phyloP scores from a whole-genome alignment of 805 yeast species.

The Yarrowia yakushimensis region DNA sequence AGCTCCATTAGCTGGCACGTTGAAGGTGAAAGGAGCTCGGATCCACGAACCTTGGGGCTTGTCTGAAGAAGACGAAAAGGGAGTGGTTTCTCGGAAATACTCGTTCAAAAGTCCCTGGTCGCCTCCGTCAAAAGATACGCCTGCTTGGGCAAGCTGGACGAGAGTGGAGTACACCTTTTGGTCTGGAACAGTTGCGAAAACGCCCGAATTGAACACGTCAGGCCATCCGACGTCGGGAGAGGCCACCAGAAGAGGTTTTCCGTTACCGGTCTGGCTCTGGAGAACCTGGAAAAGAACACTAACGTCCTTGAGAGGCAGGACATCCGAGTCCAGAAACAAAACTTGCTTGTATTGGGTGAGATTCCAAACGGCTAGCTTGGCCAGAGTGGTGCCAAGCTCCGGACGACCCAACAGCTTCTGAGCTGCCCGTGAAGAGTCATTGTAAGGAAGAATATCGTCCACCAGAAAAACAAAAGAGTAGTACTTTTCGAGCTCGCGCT shows the following conservation, averaged over 20 bases:
- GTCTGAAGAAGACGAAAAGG: background rate
- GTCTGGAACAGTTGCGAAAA: conserved; percentile 59
- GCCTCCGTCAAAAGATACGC: conserved; percentile 73
- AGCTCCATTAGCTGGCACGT: conserved; percentile 60
- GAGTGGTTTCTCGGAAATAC: conserved; percentile 46
- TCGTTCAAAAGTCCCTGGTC: conserved; percentile 89
- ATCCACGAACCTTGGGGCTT: conserved; percentile 49
- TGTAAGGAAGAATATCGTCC: conserved; percentile 32
- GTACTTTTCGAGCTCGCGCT: conserved; percentile 28
- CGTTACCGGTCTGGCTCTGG: background rate
- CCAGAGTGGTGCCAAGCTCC: conserved; percentile 46
- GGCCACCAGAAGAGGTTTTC: conserved; percentile 39
- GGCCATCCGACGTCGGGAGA: conserved; percentile 91
- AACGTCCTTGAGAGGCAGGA: conserved; percentile 44
- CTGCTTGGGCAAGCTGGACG: conserved; percentile 31
- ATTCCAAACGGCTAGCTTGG: conserved; percentile 57
- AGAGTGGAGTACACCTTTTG: conserved; percentile 44
- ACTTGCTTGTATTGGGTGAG: conserved; percentile 42
- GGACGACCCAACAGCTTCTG: conserved; percentile 44
- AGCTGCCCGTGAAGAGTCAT: background rate
- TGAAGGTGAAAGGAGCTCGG: conserved; percentile 73
- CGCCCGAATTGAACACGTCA: conserved; percentile 81
- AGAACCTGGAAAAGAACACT: conserved; percentile 34
- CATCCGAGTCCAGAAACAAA: conserved; percentile 54
- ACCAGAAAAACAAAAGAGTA: conserved; percentile 36